Evolutionary conservation across 1,284 basidiomycete species (phyloP).

Genomic region (Pyrrhoderma noxium): DNA sequence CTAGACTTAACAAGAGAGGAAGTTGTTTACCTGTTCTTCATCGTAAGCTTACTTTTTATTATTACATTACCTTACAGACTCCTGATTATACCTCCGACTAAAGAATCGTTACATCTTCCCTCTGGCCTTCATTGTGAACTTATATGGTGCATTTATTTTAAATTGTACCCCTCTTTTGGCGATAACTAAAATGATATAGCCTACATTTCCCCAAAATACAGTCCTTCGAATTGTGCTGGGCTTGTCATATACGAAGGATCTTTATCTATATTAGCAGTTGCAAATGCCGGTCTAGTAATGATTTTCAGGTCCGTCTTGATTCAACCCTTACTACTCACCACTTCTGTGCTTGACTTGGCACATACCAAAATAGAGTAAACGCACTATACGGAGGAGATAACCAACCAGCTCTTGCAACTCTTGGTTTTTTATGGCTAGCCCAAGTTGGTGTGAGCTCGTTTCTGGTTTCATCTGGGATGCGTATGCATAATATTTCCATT

Average conservation of each 20-base stretch:
- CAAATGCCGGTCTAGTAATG: constrained; percentile 14
- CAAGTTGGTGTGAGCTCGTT: constrained; percentile 6
- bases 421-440: constrained; percentile 8
- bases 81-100: background rate
- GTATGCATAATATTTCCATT: background rate
- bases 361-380: constrained; percentile 15
- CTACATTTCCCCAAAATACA: constrained; percentile 11
- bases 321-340: background rate
- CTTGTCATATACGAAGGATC: constrained; percentile 16
- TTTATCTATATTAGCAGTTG: constrained; percentile 6
- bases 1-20: background rate
- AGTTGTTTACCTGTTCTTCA: constrained; percentile 16
- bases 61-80: background rate
- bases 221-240: background rate
- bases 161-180: background rate
- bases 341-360: too few species aligned
- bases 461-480: constrained; percentile 7
- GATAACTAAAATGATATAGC: background rate
- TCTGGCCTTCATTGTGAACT: constrained; percentile 14
- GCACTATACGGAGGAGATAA: constrained; percentile 12
- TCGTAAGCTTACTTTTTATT: constrained; percentile 1
- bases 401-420: constrained; percentile 3
- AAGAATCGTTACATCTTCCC: constrained; percentile 17
- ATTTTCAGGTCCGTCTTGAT: constrained; percentile 7
- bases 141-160: constrained; percentile 7